Evolutionary conservation across 257 asterid species (phyloP).

Genomic region (Jacaranda copaia): DNA sequence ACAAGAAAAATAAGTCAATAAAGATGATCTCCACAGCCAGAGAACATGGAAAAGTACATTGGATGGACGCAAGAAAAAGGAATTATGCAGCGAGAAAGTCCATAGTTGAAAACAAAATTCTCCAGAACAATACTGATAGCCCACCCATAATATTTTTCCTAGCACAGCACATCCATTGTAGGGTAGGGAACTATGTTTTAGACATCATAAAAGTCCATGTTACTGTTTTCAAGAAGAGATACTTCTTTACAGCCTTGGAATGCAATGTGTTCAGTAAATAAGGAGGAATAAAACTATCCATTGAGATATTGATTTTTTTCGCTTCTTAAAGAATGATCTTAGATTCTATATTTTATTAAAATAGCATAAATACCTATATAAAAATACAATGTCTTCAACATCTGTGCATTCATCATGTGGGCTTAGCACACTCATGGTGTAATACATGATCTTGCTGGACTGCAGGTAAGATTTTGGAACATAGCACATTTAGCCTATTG

Average conservation of each 20-base stretch:
- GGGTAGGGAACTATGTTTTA: slow-evolving; percentile 4
- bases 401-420: slow-evolving; percentile 63
- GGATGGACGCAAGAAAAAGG: background rate
- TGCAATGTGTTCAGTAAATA: slow-evolving; percentile 11
- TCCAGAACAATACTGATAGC: background rate
- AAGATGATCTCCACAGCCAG: slow-evolving; percentile 23
- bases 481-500: slow-evolving; percentile 34
- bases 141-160: slow-evolving; percentile 9
- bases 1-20: slow-evolving; percentile 34
- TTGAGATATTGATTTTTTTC: background rate
- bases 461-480: slow-evolving; percentile 44
- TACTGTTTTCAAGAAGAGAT: slow-evolving; percentile 6
- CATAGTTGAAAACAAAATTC: background rate
- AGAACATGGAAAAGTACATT: background rate
- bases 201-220: background rate
- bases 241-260: slow-evolving; percentile 4
- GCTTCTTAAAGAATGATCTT: slow-evolving; percentile 10
- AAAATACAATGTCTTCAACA: slow-evolving; percentile 80
- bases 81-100: slow-evolving; percentile 9
- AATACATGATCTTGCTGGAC: slow-evolving; percentile 81
- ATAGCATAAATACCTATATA: slow-evolving; percentile 66
- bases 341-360: slow-evolving; percentile 14
- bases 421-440: slow-evolving; percentile 95
- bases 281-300: slow-evolving; percentile 11
- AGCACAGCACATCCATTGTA: background rate